These are phyloP conservation scores for Dovyalis caffra DNA, from an alignment of 345 rosid genomes.

Conservation along the genomic window DNA sequence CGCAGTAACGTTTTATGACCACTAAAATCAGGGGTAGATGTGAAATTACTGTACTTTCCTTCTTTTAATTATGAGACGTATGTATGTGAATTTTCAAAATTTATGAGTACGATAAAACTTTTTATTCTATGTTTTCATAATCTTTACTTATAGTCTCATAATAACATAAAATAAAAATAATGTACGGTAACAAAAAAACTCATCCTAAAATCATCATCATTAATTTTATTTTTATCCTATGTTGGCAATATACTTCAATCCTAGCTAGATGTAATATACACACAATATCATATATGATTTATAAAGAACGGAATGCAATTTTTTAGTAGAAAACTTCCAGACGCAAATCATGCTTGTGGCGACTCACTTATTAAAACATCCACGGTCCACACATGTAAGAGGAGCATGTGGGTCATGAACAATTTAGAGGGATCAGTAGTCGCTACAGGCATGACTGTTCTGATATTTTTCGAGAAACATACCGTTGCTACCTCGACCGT, in stretches of 20 bases:
- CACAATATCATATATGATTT: neutral
- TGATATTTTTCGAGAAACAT: neutral
- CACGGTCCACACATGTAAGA: too few species aligned
- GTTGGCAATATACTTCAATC: neutral
- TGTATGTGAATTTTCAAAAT: too few species aligned
- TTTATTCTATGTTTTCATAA: too few species aligned
- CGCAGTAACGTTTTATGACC: too few species aligned
- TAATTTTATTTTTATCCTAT: neutral
- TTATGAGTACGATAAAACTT: neutral
- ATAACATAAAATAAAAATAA: too few species aligned
- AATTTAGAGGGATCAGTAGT: neutral
- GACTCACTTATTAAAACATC: neutral
- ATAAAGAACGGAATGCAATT: too few species aligned
- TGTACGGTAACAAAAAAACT: neutral
- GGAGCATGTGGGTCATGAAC: neutral
- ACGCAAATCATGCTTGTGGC: neutral
- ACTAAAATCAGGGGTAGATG: too few species aligned
- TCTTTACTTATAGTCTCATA: neutral
- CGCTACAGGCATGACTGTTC: neutral
- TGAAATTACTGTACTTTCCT: too few species aligned
- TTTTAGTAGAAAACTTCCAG: neutral
- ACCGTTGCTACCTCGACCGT: neutral
- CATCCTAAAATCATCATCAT: neutral
- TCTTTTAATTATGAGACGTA: too few species aligned
- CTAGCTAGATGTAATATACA: neutral